These are phyloP conservation scores for Pseudogymnoascus sp. DNA, from an alignment of 2,329 filamentous ascomycete species.

Conservation along the genomic window DNA sequence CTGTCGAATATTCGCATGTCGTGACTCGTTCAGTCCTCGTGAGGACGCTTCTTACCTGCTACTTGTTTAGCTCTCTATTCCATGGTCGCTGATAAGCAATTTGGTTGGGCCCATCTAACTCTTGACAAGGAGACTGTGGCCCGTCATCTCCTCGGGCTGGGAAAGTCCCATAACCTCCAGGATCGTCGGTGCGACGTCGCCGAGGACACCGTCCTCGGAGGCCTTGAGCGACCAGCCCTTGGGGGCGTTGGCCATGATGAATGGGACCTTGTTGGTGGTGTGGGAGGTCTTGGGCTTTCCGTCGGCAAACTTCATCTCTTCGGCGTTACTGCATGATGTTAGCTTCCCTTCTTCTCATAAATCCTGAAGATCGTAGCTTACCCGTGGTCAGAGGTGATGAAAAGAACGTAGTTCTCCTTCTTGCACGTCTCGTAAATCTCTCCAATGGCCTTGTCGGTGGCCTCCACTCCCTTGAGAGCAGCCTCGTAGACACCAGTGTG, in stretches of 20 bases:
- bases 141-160: conserved; percentile 88
- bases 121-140: conserved; percentile 75
- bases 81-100: neutral
- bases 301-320: conserved; percentile 97
- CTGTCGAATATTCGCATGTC: neutral
- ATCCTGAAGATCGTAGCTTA: conserved; percentile 30
- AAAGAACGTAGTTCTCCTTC: conserved; percentile 84
- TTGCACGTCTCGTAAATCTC: conserved; percentile 90
- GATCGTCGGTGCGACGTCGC: conserved; percentile 93
- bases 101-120: conserved; percentile 26
- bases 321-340: conserved; percentile 58
- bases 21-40: conserved; percentile 20
- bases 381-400: conserved; percentile 94
- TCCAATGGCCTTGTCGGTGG: conserved; percentile 91
- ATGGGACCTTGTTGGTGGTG: conserved; percentile 95
- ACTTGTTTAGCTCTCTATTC: conserved; percentile 1
- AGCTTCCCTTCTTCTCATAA: conserved; percentile 20
- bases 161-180: conserved; percentile 84
- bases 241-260: conserved; percentile 96
- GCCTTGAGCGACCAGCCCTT: conserved; percentile 80
- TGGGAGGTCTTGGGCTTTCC: conserved; percentile 97
- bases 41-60: conserved; percentile 26
- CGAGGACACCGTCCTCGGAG: conserved; percentile 72
- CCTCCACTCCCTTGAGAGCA: conserved; percentile 72
- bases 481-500: conserved; percentile 97